Evolutionary conservation across 768 basidiomycete genomes (phyloP).

Genomic region (Symmetrospora coprosmae): DNA sequence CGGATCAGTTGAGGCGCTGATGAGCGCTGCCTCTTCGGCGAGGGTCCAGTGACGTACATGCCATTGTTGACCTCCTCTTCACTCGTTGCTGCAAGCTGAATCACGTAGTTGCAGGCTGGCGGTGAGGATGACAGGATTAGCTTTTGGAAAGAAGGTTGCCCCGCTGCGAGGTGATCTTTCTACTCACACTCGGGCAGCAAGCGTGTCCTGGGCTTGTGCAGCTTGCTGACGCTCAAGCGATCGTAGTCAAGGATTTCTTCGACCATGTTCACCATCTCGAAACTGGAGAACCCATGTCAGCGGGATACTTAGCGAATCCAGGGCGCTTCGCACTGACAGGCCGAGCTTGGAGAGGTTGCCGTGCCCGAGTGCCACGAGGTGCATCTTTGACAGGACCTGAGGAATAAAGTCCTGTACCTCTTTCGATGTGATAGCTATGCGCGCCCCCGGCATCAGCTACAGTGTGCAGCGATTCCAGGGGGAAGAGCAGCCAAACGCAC

Average conservation of each 20-base stretch:
- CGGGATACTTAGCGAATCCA: not conserved
- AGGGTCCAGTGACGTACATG: not conserved
- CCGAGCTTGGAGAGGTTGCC: conserved; percentile 73
- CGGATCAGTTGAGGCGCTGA: too few relatives aligned
- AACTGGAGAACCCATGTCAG: conserved; percentile 53
- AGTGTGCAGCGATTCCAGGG: too few relatives aligned
- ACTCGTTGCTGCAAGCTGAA: not conserved
- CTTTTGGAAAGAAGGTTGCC: not conserved
- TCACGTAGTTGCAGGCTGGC: not conserved
- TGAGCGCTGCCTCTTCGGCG: too few relatives aligned
- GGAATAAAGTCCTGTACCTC: conserved; percentile 54
- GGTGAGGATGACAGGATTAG: too few relatives aligned
- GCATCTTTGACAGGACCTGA: conserved; percentile 49
- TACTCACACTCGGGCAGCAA: conserved; percentile 52
- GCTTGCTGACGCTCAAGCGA: conserved; percentile 43
- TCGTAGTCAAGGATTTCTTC: conserved; percentile 52
- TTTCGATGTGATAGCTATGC: conserved; percentile 44
- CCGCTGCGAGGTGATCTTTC: not conserved
- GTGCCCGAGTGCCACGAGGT: conserved; percentile 57
- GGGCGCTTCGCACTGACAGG: conserved; percentile 42
- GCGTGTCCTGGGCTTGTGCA: not conserved
- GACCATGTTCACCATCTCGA: conserved; percentile 54
- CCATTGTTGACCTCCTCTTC: conserved; percentile 6
- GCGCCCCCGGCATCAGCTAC: not conserved
- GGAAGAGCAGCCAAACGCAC: not conserved